Evolutionary conservation across 176 grass and related monocot genomes (phyloP).

Genomic region (Rhipidocladum racemiflorum): DNA sequence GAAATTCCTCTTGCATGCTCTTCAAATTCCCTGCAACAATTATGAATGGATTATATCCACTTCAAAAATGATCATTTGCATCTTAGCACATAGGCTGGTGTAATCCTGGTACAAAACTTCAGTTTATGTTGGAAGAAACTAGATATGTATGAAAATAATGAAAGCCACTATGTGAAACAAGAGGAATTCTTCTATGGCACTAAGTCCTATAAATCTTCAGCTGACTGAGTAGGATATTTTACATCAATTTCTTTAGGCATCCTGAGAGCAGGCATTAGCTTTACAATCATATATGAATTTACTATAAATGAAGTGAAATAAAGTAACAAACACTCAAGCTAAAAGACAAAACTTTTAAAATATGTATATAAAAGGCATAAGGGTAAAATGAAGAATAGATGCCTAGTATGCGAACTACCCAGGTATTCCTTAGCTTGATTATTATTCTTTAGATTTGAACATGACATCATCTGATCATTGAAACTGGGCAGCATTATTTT

Average conservation of each 20-base stretch:
- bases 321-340: neutral
- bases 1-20: constrained; percentile 32
- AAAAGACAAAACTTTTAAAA: neutral
- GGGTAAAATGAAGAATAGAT: neutral
- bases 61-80: constrained; percentile 2
- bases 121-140: neutral
- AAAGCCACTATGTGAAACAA: neutral
- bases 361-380: neutral
- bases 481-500: neutral
- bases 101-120: neutral
- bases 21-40: constrained; percentile 32
- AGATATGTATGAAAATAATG: neutral
- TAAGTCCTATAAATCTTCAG: neutral
- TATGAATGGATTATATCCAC: neutral
- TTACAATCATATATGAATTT: neutral
- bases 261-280: neutral
- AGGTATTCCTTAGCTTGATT: neutral
- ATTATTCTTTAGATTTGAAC: neutral
- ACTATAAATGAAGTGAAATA: neutral
- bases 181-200: neutral
- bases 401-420: neutral
- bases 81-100: neutral
- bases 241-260: neutral
- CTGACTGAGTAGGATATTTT: neutral
- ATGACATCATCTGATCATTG: neutral